phyloP scores from a whole-genome alignment of 139 green algal genomes.

The Coccomyxa sp. region DNA sequence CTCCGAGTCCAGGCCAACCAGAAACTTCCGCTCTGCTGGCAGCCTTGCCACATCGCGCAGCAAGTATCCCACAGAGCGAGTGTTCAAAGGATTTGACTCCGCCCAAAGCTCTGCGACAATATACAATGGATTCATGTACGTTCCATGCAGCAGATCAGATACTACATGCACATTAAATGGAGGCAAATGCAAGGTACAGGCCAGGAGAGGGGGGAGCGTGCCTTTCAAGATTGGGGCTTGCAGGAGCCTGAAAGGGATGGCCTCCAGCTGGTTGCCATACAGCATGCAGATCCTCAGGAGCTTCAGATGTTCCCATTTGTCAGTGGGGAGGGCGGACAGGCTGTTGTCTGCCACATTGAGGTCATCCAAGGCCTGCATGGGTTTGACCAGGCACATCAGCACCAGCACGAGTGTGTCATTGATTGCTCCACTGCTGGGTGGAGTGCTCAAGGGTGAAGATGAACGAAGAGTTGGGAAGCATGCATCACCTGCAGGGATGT shows the following conservation, averaged over 20 bases:
- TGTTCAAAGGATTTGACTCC: conserved; percentile 70
- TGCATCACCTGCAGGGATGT: conserved; percentile 20
- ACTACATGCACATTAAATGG: too few relatives aligned
- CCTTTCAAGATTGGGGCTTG: background rate
- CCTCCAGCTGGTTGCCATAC: conserved; percentile 43
- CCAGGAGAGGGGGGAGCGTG: background rate
- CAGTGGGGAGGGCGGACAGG: conserved; percentile 21
- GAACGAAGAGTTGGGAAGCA: background rate
- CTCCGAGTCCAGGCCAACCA: background rate
- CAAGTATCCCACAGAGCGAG: background rate
- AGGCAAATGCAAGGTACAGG: background rate
- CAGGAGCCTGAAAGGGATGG: background rate
- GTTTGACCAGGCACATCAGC: background rate
- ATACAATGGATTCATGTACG: background rate
- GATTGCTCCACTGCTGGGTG: too few relatives aligned
- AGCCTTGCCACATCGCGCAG: too few relatives aligned
- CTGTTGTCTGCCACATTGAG: conserved; percentile 48
- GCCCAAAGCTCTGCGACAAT: conserved; percentile 52
- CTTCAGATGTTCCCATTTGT: background rate
- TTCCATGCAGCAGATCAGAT: background rate
- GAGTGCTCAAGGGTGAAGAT: too few relatives aligned
- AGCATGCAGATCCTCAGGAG: conserved; percentile 27
- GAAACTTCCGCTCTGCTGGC: too few relatives aligned
- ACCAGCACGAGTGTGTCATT: background rate
- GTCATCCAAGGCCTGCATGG: conserved; percentile 30